Evolutionary conservation across 1,139 yeast species (phyloP).

Genomic region (Candida neerlandica): DNA sequence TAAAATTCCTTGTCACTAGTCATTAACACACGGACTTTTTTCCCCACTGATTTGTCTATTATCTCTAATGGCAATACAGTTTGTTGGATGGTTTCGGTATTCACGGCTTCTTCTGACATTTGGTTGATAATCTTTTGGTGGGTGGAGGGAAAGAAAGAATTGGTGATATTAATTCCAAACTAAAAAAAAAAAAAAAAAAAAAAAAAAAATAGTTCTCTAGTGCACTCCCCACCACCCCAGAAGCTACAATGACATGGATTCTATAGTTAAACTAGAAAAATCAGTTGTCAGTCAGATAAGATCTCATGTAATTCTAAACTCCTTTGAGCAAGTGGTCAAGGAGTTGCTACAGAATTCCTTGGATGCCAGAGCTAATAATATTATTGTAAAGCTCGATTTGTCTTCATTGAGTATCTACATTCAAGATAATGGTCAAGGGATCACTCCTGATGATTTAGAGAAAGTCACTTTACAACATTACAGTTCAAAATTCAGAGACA

Average conservation of each 20-base stretch:
- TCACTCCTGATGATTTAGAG: constrained; percentile 56
- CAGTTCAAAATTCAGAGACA: constrained; percentile 66
- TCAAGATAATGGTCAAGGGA: constrained; percentile 79
- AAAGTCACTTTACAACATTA: constrained; percentile 66
- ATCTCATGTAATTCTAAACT: constrained; percentile 17
- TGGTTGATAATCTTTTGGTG: background rate
- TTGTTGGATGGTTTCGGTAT: constrained; percentile 16
- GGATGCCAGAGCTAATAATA: constrained; percentile 69
- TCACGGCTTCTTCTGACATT: constrained; percentile 9
- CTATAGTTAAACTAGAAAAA: constrained; percentile 14
- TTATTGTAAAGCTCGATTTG: constrained; percentile 66
- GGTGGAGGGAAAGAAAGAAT: background rate
- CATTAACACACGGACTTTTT: constrained; percentile 75
- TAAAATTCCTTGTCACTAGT: constrained; percentile 75
- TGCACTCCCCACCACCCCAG: background rate
- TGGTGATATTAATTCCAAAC: background rate
- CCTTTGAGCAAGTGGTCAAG: constrained; percentile 51
- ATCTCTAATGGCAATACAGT: constrained; percentile 74
- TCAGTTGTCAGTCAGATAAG: constrained; percentile 15
- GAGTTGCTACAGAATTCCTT: constrained; percentile 80
- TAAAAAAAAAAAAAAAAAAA: background rate
- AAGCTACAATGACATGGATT: constrained; percentile 7
- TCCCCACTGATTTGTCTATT: constrained; percentile 85
- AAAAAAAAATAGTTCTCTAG: background rate
- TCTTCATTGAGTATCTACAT: constrained; percentile 62